phyloP scores from a whole-genome alignment of 768 basidiomycete genomes.

The Rhodotorula toruloides region DNA sequence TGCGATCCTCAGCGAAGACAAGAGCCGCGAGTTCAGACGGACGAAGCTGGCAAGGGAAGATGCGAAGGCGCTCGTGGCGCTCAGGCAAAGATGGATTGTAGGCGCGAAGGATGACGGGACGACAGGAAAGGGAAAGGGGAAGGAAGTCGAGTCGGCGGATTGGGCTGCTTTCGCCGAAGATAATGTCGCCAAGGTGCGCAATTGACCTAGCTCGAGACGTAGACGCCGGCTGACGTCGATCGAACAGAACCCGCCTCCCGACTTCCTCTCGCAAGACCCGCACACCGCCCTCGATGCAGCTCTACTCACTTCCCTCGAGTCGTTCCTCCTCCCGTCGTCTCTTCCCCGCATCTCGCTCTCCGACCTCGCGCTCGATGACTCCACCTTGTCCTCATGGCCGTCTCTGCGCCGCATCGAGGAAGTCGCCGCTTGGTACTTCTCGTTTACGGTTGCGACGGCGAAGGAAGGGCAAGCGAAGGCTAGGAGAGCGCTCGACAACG shows the following conservation, averaged over 20 bases:
- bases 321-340: conserved; percentile 22
- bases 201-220: background rate
- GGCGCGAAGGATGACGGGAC: background rate
- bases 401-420: background rate
- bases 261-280: background rate
- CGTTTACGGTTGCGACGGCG: background rate
- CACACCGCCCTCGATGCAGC: background rate
- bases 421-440: conserved; percentile 21
- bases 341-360: conserved; percentile 23
- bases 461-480: background rate
- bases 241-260: conserved; percentile 15
- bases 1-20: background rate
- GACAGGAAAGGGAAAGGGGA: conserved; percentile 16
- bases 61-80: conserved; percentile 23
- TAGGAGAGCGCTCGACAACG: background rate
- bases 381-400: background rate
- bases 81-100: conserved; percentile 19
- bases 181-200: background rate
- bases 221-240: too few species aligned
- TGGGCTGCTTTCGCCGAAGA: conserved; percentile 4
- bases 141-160: background rate
- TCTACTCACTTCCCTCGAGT: conserved; percentile 27
- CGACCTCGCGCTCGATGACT: conserved; percentile 1
- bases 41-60: conserved; percentile 9
- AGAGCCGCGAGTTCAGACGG: conserved; percentile 3